Evolutionary conservation across 2,329 filamentous ascomycete genomes (phyloP).

Genomic region (Periglandula ipomoeae): DNA sequence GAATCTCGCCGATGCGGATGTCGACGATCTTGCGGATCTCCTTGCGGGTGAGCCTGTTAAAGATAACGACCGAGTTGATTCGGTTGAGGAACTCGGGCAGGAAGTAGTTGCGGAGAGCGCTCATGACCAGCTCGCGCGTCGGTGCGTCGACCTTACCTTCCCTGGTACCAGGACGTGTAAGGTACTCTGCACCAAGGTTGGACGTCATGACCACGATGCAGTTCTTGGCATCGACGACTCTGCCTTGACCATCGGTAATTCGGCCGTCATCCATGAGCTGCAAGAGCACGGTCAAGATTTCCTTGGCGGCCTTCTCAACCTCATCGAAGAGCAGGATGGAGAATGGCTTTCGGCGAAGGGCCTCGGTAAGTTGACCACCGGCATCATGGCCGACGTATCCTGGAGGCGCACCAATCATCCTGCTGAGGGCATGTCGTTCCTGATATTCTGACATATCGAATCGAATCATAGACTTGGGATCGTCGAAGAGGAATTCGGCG

Average conservation of each 20-base stretch:
- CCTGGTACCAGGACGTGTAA: constrained; percentile 66
- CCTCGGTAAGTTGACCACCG: constrained; percentile 91
- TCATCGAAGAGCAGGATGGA: constrained; percentile 97
- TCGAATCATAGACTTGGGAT: constrained; percentile 93
- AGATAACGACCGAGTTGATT: constrained; percentile 93
- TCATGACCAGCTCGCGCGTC: constrained; percentile 85
- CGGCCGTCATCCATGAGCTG: constrained; percentile 99
- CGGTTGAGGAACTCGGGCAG: constrained; percentile 97
- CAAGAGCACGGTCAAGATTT: constrained; percentile 91
- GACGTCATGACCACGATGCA: constrained; percentile 99
- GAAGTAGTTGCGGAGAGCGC: constrained; percentile 88
- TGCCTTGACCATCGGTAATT: constrained; percentile 95
- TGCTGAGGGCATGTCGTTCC: constrained; percentile 86
- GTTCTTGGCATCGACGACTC: constrained; percentile 90
- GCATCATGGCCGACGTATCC: constrained; percentile 96
- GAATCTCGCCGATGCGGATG: constrained; percentile 76
- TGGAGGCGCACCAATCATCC: constrained; percentile 96
- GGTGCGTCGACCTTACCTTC: constrained; percentile 81
- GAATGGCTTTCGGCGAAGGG: constrained; percentile 87
- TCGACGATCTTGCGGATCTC: constrained; percentile 97
- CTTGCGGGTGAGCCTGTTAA: constrained; percentile 82
- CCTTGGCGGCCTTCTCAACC: constrained; percentile 97
- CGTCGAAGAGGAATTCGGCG: constrained; percentile 96
- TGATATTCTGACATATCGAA: constrained; percentile 99
- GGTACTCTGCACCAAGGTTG: constrained; percentile 89